Percentiles rank a stretch among this genome's conserved stretches.
Evolutionary conservation across 306 rosid species (phyloP).

Genomic region (Hylodesmum podocarpum): DNA sequence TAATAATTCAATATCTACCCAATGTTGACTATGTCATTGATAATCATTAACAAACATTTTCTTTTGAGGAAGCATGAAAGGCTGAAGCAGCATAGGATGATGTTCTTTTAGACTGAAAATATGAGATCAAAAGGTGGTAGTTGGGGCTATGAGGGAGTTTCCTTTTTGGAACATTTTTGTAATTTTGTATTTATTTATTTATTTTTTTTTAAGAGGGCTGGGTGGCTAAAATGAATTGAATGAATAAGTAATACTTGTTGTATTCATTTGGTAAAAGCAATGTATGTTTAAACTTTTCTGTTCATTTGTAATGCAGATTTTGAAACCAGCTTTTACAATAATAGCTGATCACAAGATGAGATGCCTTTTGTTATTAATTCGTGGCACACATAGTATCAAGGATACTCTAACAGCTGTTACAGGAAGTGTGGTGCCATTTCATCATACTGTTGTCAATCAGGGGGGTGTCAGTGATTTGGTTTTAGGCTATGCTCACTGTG

Average conservation of each 20-base stretch:
- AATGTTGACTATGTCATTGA: background rate
- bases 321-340: conserved; percentile 96
- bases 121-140: conserved; percentile 3
- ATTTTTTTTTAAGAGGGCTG: background rate
- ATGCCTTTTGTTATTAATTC: conserved; percentile 76
- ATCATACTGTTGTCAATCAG: conserved; percentile 77
- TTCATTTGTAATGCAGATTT: conserved; percentile 60
- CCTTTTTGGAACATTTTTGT: background rate
- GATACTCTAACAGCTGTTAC: conserved; percentile 93
- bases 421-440: conserved; percentile 92
- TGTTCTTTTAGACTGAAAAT: conserved; percentile 1
- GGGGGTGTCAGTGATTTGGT: conserved; percentile 90
- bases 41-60: background rate
- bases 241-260: conserved; percentile 11
- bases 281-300: background rate
- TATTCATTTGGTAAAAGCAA: background rate
- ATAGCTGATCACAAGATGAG: conserved; percentile 59
- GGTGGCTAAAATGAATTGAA: background rate
- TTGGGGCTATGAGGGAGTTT: background rate
- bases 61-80: conserved; percentile 1
- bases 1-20: background rate
- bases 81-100: background rate
- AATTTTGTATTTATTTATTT: background rate
- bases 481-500: conserved; percentile 94
- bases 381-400: conserved; percentile 96